phyloP scores from a whole-genome alignment of 2,329 filamentous ascomycete genomes.

The Colletotrichum navitas region DNA sequence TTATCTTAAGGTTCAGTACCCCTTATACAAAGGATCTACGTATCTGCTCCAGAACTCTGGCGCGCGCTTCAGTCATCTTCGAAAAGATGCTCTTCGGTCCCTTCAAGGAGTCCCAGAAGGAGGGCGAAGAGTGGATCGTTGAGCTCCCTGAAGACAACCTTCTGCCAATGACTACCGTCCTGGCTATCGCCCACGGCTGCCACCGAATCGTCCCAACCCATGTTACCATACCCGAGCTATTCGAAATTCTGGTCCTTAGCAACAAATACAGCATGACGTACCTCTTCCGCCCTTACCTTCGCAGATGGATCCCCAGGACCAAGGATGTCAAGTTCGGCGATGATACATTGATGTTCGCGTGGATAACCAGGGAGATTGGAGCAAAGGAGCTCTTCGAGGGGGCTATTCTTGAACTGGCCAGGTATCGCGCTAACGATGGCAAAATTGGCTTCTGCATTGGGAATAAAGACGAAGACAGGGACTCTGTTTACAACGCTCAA shows the following conservation, averaged over 20 bases:
- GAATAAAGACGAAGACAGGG: not conserved
- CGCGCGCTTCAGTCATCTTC: not conserved
- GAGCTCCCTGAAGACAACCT: not conserved
- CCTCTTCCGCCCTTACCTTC: not conserved
- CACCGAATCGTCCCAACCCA: accelerated
- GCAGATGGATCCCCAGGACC: not conserved
- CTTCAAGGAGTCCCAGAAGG: not conserved
- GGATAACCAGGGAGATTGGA: not conserved
- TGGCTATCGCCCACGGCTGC: not conserved
- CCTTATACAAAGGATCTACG: not conserved
- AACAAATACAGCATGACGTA: not conserved
- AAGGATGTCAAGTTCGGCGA: not conserved
- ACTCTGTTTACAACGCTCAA: not conserved
- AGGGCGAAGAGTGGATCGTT: not conserved
- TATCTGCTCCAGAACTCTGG: not conserved
- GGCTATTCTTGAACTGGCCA: not conserved
- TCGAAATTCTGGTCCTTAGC: not conserved
- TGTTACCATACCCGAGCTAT: not conserved
- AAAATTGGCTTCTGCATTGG: not conserved
- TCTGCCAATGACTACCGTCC: not conserved
- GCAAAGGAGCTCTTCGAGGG: not conserved
- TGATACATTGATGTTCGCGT: not conserved
- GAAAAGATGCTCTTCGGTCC: not conserved
- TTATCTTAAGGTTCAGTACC: not conserved
- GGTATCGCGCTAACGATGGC: not conserved